Evolutionary conservation across 2,329 filamentous ascomycete genomes (phyloP), one percentile per base, ranked within the genome.

Genomic region (Xylaria polymorpha): DNA sequence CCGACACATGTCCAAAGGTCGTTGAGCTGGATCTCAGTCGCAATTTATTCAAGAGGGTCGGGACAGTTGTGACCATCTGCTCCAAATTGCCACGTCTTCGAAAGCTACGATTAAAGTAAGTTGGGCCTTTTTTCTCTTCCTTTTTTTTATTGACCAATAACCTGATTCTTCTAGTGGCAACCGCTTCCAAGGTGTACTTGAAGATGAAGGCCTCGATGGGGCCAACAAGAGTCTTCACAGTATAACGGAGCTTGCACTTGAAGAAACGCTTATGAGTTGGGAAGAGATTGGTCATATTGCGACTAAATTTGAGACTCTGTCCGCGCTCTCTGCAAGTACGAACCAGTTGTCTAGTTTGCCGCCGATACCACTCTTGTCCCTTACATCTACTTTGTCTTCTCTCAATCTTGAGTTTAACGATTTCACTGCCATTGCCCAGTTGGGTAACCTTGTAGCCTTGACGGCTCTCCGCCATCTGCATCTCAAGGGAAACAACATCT

Each of bases 1-100:
- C 77, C 7, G 79, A 85, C 61, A 84, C 83, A n/a, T 91, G 89
- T 63, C 88, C 89, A 1, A 87, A 89, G 74, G 90, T 97, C 61
- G 83, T 86, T 1, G 93, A 97, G 77, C 83, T 98, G 55, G 94
- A 98, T 77, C 80, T 99, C 50, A 94, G 94, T 76, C 88, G 93
- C 60, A 98, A 97, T 78, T 79, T 97, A 41, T 90, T 98, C 75
- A 88, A 90, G 64, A 68, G 81, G 12, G 87, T 94, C 79, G 81
- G 82, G 2, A 88, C 92, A 29, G 85, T 97, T 10, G 85, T 88
- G 20, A 84, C 86, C 2, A 92, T 98, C 46, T 96, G 93, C 77
- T 82, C 82, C 7, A 87, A 92, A 71, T 82, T 98, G 43, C 85
- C 86, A n/a, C 83, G 84, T 22, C 78, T 98, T 71, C 87, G 83